Base-by-base conservation (phyloP, 495 filamentous ascomycete species). In the Collariella sp. region DNA sequence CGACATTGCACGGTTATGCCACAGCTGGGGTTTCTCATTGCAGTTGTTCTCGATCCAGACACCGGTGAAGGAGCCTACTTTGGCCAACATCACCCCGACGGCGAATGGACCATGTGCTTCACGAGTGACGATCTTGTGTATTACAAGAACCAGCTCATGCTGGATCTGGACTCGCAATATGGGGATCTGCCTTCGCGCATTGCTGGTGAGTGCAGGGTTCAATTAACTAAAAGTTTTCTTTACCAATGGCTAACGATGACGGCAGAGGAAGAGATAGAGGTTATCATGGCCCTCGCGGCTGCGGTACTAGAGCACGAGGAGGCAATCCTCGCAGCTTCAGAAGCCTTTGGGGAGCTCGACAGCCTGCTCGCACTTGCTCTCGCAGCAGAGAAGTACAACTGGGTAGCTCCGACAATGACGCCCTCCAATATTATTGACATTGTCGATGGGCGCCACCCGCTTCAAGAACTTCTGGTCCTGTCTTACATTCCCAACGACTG, bases 401-500 rank as follows among this genome's bases (percentile, higher is more conserved):
- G 91, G 67, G 71, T 70, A 12, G 74, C 79, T 33, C 93, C 94
- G 4, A 72, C 71, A 26, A 82, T 98, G 67, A 87, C 83, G 2
- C 61, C 71, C 20, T 69, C 83, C 10, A 96, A 96, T 59, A 58
- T 88, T 18, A 79, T 97, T 58, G 69, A 78, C 5, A 94, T 98
- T 55, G 77, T 79, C 66, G 83, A 77, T 24, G 93, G 93, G n/a
- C 81, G 91, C 0, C 94, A 97, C 71, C 80, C 88, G 2, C 72
- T 98, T 11, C 93, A 97, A 72, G 93, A 97, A 61, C 74, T 91
- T 22, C 84, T 88, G 0, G 89, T 96, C 5, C 71, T 88, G 0
- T 86, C 88, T 0, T 98, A 87, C 57, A 85, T 98, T 4, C 78
- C 89, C 19, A 98, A 98, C 57, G 82, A 90, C 67, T 85, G 85